A percentile compares a stretch with the other conserved stretches of the same genome.
Conservation (phyloP, 2,329 filamentous ascomycete species). For the Stachybotrys elegans region DNA sequence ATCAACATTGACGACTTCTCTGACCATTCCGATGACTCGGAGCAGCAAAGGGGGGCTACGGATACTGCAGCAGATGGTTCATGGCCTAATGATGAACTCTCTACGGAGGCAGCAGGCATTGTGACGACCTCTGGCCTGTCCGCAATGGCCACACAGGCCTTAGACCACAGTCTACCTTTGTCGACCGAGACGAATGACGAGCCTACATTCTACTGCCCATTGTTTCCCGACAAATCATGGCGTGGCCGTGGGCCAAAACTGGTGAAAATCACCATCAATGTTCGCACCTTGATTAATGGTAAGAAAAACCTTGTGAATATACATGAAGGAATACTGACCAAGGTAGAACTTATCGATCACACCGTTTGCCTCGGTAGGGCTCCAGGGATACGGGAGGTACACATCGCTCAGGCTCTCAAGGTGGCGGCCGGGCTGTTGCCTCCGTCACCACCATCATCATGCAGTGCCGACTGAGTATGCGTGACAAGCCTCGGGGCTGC, state of each 20-base stretch:
- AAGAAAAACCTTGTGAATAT: constrained; percentile 8
- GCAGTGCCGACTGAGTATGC: no score
- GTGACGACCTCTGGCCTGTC: no score
- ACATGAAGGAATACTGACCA: background rate
- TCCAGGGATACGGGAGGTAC: constrained; percentile 32
- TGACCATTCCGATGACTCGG: background rate
- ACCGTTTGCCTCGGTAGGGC: constrained; percentile 34
- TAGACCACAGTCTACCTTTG: no score
- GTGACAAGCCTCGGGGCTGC: no score
- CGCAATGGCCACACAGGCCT: no score
- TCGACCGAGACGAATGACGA: no score
- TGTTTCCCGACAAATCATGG: background rate
- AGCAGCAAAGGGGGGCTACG: no score
- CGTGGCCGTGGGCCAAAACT: background rate
- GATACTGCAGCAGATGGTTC: no score
- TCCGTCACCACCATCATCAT: no score
- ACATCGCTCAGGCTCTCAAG: constrained; percentile 28
- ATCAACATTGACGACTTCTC: constrained; percentile 40
- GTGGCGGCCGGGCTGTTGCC: constrained; percentile 14
- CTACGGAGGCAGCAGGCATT: no score
- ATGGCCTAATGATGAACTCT: no score
- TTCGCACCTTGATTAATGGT: constrained; percentile 28
- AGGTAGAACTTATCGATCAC: constrained; percentile 26
- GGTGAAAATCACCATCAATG: constrained; percentile 27
- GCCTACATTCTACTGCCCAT: background rate